Conservation (phyloP, 805 yeast genomes). For the Wickerhamomyces hampshirensis region DNA sequence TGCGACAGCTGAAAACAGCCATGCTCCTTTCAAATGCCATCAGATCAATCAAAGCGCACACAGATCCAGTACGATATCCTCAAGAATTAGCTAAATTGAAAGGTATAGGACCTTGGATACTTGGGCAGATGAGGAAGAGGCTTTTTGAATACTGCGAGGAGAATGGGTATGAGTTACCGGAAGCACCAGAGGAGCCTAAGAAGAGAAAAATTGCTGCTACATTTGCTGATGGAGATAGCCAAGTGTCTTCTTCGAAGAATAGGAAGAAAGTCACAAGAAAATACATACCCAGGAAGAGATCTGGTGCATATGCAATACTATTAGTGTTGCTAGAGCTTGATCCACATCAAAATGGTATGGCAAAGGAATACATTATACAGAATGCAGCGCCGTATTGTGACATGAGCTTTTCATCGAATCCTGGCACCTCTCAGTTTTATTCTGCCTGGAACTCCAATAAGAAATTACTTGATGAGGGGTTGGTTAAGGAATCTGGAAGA, state of each 20-base stretch:
- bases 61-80: slow-evolving; percentile 47
- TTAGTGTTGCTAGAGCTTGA: slow-evolving; percentile 52
- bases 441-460: slow-evolving; percentile 75
- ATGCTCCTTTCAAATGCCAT: slow-evolving; percentile 53
- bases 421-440: slow-evolving; percentile 56
- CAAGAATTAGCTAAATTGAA: slow-evolving; percentile 53
- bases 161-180: slow-evolving; percentile 44
- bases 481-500: slow-evolving; percentile 52
- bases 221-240: slow-evolving; percentile 4
- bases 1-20: slow-evolving; percentile 48
- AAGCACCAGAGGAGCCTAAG: slow-evolving; percentile 2
- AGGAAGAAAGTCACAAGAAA: slow-evolving; percentile 26
- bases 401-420: slow-evolving; percentile 52
- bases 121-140: slow-evolving; percentile 42
- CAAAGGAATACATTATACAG: slow-evolving; percentile 53
- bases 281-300: slow-evolving; percentile 68
- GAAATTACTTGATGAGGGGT: slow-evolving; percentile 53
- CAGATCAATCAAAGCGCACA: slow-evolving; percentile 41
- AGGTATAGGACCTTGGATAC: slow-evolving; percentile 70
- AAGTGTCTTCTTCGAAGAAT: slow-evolving; percentile 13
- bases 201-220: slow-evolving; percentile 8
- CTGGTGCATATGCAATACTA: slow-evolving; percentile 84
- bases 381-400: slow-evolving; percentile 54
- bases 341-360: slow-evolving; percentile 47
- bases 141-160: slow-evolving; percentile 53